Conservation (phyloP, 192 early-diverging fungal species). For the Coemansia biformis region DNA sequence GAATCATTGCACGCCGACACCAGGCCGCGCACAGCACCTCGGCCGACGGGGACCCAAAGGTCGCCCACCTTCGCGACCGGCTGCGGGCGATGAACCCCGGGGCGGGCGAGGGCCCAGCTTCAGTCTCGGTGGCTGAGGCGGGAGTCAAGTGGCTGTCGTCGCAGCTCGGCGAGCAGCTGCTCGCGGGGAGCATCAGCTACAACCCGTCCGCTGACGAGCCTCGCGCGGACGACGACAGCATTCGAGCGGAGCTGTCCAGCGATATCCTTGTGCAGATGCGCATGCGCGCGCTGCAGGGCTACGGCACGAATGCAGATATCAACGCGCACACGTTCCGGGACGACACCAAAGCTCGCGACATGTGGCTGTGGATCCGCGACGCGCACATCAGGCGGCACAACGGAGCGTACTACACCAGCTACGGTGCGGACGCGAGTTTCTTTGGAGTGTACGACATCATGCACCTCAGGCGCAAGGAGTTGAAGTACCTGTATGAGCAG, state of each 20-base stretch:
- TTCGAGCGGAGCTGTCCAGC: constrained; percentile 14
- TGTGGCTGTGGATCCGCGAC: constrained; percentile 50
- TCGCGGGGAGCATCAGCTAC: constrained; percentile 3
- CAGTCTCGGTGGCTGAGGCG: neutral
- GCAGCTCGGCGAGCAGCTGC: constrained; percentile 3
- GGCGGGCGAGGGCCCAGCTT: neutral
- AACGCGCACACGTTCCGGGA: constrained; percentile 23
- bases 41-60: constrained; percentile 4
- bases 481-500: constrained; percentile 51
- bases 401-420: constrained; percentile 53
- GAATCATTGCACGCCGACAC: constrained; percentile 8
- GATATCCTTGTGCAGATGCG: constrained; percentile 85
- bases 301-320: constrained; percentile 66
- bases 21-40: constrained; percentile 5
- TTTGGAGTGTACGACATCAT: constrained; percentile 27
- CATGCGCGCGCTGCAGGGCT: constrained; percentile 66
- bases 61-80: constrained; percentile 12
- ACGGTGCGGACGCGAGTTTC: constrained; percentile 44
- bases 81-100: constrained; percentile 13
- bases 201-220: constrained; percentile 10
- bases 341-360: constrained; percentile 13
- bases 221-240: neutral
- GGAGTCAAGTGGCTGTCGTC: constrained; percentile 7
- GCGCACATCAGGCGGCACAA: constrained; percentile 42
- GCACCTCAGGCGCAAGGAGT: constrained; percentile 47